Evolutionary conservation across 1,139 yeast species (phyloP).

Genomic region (Entelexis sorbosivorans): DNA sequence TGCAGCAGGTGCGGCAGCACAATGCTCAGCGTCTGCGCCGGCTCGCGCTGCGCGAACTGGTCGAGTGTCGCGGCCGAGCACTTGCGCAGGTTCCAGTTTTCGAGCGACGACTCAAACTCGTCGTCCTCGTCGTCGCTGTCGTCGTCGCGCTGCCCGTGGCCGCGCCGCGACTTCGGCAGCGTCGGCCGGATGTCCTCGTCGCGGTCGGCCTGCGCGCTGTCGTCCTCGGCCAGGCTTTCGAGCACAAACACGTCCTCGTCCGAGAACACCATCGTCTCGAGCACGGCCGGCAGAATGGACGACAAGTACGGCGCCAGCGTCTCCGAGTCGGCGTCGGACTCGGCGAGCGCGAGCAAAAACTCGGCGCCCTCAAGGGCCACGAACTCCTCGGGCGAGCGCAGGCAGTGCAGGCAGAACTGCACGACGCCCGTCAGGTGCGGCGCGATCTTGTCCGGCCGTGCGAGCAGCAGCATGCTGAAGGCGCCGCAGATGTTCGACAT

Average conservation of each 20-base stretch:
- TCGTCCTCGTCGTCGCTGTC: slow-evolving; percentile 50
- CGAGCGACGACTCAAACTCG: slow-evolving; percentile 49
- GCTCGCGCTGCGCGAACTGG: slow-evolving; percentile 56
- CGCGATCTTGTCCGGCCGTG: slow-evolving; percentile 65
- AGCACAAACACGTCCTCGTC: slow-evolving; percentile 67
- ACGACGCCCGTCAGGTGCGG: slow-evolving; percentile 81
- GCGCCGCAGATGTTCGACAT: slow-evolving; percentile 69
- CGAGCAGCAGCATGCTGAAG: slow-evolving; percentile 61
- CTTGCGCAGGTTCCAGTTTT: slow-evolving; percentile 84
- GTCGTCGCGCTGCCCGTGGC: slow-evolving; percentile 37
- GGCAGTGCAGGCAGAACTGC: slow-evolving; percentile 70
- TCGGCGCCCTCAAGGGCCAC: slow-evolving; percentile 92
- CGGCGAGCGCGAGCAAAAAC: slow-evolving; percentile 67
- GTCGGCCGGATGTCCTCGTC: slow-evolving; percentile 82
- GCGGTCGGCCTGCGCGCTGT: slow-evolving; percentile 67
- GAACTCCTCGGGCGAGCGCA: slow-evolving; percentile 55
- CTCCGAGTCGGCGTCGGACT: slow-evolving; percentile 38
- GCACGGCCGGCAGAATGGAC: slow-evolving; percentile 58
- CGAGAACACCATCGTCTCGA: slow-evolving; percentile 77
- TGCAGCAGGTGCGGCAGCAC: slow-evolving; percentile 69
- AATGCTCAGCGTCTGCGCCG: slow-evolving; percentile 54
- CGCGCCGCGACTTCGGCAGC: slow-evolving; percentile 55
- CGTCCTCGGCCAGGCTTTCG: slow-evolving; percentile 50
- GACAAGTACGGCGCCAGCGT: slow-evolving; percentile 42
- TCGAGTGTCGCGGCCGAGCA: slow-evolving; percentile 92